Evolutionary conservation across 2,329 filamentous ascomycete species (phyloP), one percentile per base, ranked within the genome.

Genomic region (Arthrinium phaeospermum): DNA sequence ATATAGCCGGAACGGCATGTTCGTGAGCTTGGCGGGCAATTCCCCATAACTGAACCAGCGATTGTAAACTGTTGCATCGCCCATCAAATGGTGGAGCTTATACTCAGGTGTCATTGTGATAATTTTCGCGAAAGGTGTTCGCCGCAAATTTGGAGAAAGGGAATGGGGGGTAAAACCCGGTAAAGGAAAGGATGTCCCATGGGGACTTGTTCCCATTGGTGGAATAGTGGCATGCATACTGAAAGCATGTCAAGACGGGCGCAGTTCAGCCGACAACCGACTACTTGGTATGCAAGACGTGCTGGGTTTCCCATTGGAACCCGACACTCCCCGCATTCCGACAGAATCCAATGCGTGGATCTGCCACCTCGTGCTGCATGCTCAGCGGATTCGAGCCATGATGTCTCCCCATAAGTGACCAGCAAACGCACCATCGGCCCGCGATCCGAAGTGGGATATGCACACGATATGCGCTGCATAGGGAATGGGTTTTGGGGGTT

Each of bases 131-230:
- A 41, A 34, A 41, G 57, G 30, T 64, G 57, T 13, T 13, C 34
- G 57, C 57, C 57, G 57, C 57, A 64, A 64, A 41, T 41, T 61
- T 3, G 53, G 16, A 34, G 53, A 61, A 61, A 37, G 16, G 19
- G 73, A 72, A 75, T 71, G 70, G 72, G 74, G 24, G 49, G 46
- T 71, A 71, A 67, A 67, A 67, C 70, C 73, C 69, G 49, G 64
- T 57, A 61, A 64, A 45, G 61, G 69, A 53, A 70, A 68, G 69
- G 67, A 70, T 68, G 70, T 73, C 74, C 71, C 46, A 51, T 70
- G 57, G 64, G 64, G 53, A 70, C 1, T 27, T 19, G 19, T 57
- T 76, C 64, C 77, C 71, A 81, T 80, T 81, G 79, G 80, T 80
- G 79, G 79, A 76, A 76, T 75, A 73, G 53, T 69, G 57, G 71